These are phyloP conservation scores for Teunomyces aglyptinius DNA, from an alignment of 805 yeast species.

Conservation along the genomic window DNA sequence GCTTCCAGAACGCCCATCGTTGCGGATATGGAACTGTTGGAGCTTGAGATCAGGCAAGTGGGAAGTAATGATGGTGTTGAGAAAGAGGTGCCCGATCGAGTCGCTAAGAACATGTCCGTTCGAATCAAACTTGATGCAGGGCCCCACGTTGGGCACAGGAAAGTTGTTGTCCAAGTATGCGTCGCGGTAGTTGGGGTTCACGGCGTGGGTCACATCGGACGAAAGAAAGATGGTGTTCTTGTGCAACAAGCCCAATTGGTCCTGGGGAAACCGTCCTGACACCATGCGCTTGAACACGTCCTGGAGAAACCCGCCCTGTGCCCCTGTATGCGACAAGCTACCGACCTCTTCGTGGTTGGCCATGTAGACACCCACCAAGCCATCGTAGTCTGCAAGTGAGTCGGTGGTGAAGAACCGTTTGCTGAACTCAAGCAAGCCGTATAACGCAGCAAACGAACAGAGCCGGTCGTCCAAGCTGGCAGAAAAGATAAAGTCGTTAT, in stretches of 20 bases:
- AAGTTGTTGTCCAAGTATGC: slow-evolving; percentile 31
- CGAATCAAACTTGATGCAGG: slow-evolving; percentile 36
- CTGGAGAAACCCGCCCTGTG: slow-evolving; percentile 32
- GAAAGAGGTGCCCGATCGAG: slow-evolving; percentile 24
- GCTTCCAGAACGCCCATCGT: slow-evolving; percentile 41
- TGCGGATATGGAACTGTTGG: slow-evolving; percentile 40
- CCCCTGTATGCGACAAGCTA: slow-evolving; percentile 39
- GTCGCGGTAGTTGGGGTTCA: slow-evolving; percentile 39
- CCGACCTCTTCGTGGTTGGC: slow-evolving; percentile 46
- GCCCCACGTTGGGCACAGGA: slow-evolving; percentile 40
- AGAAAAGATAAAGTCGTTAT: slow-evolving; percentile 36
- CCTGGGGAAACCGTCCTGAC: slow-evolving; percentile 5
- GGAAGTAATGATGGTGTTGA: slow-evolving; percentile 22
- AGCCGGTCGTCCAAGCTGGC: slow-evolving; percentile 42
- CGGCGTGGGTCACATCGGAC: slow-evolving; percentile 44
- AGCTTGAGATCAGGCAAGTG: slow-evolving; percentile 21
- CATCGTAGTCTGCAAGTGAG: slow-evolving; percentile 21
- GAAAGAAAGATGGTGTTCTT: slow-evolving; percentile 29
- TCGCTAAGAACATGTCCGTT: slow-evolving; percentile 41
- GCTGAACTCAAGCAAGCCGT: slow-evolving; percentile 27
- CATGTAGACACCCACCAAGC: slow-evolving; percentile 31
- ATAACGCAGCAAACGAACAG: slow-evolving; percentile 38
- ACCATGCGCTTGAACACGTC: slow-evolving; percentile 18
- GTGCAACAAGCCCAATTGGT: slow-evolving; percentile 6
- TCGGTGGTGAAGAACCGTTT: slow-evolving; percentile 10